Conservation (phyloP, 1,284 basidiomycete genomes). For the Trichosporon sp. region DNA sequence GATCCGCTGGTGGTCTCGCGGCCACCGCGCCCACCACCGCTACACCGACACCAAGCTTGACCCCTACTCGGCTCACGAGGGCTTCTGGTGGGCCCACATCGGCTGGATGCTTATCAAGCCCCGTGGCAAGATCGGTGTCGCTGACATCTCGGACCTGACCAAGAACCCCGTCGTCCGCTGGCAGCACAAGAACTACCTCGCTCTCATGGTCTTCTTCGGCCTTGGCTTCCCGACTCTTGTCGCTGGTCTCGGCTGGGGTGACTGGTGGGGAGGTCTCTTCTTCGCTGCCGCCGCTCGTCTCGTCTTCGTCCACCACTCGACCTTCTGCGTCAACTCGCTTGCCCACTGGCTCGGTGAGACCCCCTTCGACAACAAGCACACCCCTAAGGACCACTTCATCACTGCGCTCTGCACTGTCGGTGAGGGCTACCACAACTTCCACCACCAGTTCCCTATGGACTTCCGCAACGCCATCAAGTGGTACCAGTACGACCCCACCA, state of each 20-base stretch:
- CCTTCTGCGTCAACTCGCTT: conserved; percentile 93
- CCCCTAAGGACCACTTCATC: conserved; percentile 82
- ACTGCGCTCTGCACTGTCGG: conserved; percentile 86
- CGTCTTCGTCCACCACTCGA: conserved; percentile 88
- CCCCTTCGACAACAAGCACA: conserved; percentile 93
- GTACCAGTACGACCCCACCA: conserved; percentile 76
- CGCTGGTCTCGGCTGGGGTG: conserved; percentile 79
- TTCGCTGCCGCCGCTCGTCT: conserved; percentile 82
- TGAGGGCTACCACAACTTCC: conserved; percentile 97
- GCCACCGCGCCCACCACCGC: conserved; percentile 88
- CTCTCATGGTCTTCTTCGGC: conserved; percentile 71
- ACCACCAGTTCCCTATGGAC: conserved; percentile 87
- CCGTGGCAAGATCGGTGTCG: conserved; percentile 79
- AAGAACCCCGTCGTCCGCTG: conserved; percentile 76
- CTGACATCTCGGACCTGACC: conserved; percentile 81
- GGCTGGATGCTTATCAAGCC: conserved; percentile 95
- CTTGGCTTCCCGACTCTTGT: conserved; percentile 74
- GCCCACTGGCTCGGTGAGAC: conserved; percentile 91
- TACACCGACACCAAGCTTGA: conserved; percentile 96
- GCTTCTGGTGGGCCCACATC: conserved; percentile 72
- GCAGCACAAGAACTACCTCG: conserved; percentile 80
- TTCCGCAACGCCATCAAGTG: conserved; percentile 87
- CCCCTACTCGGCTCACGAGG: conserved; percentile 87
- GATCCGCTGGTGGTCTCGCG: conserved; percentile 93
- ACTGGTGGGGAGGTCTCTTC: conserved; percentile 79